Conservation (phyloP, 83 land plant species). For the Picea engelmannii region DNA sequence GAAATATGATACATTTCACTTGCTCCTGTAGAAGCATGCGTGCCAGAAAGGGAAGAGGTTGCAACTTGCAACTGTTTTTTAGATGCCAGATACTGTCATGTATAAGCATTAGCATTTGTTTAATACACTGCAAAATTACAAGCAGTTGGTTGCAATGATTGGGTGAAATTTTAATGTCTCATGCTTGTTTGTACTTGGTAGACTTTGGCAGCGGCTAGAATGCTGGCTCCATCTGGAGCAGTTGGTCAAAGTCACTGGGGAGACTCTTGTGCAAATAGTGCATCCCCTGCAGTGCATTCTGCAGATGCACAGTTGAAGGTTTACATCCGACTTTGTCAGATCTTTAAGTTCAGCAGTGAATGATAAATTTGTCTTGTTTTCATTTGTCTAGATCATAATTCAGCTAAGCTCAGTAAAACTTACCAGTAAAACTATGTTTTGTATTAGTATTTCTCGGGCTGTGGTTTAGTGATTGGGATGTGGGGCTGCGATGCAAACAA, state of each 20-base stretch:
- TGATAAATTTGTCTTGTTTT: background rate
- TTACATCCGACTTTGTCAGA: slow-evolving; percentile 4
- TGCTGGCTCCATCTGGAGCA: slow-evolving; percentile 86
- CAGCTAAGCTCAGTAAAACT: too few relatives aligned
- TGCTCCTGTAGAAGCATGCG: background rate
- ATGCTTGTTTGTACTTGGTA: slow-evolving; percentile 20
- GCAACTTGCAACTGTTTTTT: too few relatives aligned
- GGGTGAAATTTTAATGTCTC: background rate
- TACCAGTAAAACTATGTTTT: too few relatives aligned
- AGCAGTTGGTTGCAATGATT: too few relatives aligned
- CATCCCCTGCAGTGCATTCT: slow-evolving; percentile 69
- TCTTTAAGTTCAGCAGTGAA: background rate
- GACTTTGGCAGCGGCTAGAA: slow-evolving; percentile 95
- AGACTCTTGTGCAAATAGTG: slow-evolving; percentile 74
- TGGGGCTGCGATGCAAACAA: too few relatives aligned
- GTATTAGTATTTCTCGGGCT: too few relatives aligned
- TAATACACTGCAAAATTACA: background rate
- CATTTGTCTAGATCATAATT: too few relatives aligned
- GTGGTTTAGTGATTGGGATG: too few relatives aligned
- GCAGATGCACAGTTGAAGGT: slow-evolving; percentile 98
- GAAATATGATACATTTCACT: background rate
- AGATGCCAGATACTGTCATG: too few relatives aligned
- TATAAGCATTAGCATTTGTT: too few relatives aligned
- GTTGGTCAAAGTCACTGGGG: slow-evolving; percentile 91
- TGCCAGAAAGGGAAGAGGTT: background rate